Base-by-base conservation (phyloP, 192 early-diverging fungal species). In the Rhizoclosmatium globosum region DNA sequence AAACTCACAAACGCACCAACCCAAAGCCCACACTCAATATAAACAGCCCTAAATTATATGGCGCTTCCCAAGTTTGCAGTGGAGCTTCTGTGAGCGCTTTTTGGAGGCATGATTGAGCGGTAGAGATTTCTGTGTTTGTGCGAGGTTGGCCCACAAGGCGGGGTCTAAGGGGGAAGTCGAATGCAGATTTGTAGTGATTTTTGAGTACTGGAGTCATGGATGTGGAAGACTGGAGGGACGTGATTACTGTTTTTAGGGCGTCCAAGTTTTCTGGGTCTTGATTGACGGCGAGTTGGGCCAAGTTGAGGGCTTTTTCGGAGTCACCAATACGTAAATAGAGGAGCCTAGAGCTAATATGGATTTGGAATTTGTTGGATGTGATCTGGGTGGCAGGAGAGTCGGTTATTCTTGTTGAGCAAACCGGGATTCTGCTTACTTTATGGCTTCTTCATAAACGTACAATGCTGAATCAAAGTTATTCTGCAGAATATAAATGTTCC, bases 401-500 rank as follows among this genome's bases (percentile, higher is more conserved):
- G 31, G 31, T 31, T 31, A 31, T 31, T 31, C 31, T 31, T 31
- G 31, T 31, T 31, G 31, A 31, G 31, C 31, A 31, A 31, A 31
- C 31, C 31, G 31, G 31, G 31, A 31, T 31, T 31, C 31, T 31
- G 21, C 62, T 39, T 21, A 64, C 62, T 64, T 64, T 7, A 64
- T 64, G 23, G 23, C 62, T 11, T 21, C 62, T 21, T 64, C 62
- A 64, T 64, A 64, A 11, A 64, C 62, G 23, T 23, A 64, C 11
- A 64, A 23, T 11, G 62, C 62, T 11, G 23, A 23, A 41, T 64
- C 62, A 64, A 64, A 64, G 21, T 64, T 42, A 64, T 64, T 64
- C 11, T 39, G 62, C 7, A 64, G 41, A 64, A 41, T 64, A 21
- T 64, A 64, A 17, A 64, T 11, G 6, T 64, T 64, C 11, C 62